Percentiles rank a stretch among this genome's conserved stretches.
Evolutionary conservation across 257 asterid genomes (phyloP).

Genomic region (Salvia splendens): DNA sequence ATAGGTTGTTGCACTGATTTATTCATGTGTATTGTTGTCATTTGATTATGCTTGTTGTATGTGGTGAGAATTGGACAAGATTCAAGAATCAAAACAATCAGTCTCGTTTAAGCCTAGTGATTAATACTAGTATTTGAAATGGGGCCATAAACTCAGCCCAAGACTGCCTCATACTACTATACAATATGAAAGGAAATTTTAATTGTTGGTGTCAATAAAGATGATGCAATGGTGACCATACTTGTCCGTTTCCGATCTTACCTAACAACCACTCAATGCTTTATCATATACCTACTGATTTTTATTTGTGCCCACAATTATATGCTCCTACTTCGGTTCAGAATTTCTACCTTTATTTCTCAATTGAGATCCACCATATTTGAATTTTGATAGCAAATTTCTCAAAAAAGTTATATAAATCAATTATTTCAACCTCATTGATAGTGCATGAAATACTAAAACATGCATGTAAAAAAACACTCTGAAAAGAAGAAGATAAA

Average conservation of each 20-base stretch:
- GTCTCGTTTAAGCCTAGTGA: neutral
- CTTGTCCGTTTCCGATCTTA: neutral
- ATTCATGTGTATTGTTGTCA: too few relatives aligned
- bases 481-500: too few relatives aligned
- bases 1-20: conserved; percentile 8
- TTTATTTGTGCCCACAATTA: neutral
- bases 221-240: conserved; percentile 26
- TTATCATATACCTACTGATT: neutral
- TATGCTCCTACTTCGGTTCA: neutral
- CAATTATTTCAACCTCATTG: too few relatives aligned
- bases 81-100: neutral
- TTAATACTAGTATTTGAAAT: neutral
- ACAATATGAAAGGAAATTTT: too few relatives aligned
- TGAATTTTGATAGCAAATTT: too few relatives aligned
- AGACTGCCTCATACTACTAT: too few relatives aligned
- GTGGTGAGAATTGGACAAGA: neutral
- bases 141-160: neutral
- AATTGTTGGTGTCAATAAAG: neutral
- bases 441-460: too few relatives aligned
- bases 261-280: conserved; percentile 8
- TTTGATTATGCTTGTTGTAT: neutral
- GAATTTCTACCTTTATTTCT: neutral
- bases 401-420: too few relatives aligned
- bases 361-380: too few relatives aligned
- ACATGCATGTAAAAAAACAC: too few relatives aligned